Evolutionary conservation across 2,329 filamentous ascomycete species (phyloP).

Genomic region (Scleromitrula shiraiana): DNA sequence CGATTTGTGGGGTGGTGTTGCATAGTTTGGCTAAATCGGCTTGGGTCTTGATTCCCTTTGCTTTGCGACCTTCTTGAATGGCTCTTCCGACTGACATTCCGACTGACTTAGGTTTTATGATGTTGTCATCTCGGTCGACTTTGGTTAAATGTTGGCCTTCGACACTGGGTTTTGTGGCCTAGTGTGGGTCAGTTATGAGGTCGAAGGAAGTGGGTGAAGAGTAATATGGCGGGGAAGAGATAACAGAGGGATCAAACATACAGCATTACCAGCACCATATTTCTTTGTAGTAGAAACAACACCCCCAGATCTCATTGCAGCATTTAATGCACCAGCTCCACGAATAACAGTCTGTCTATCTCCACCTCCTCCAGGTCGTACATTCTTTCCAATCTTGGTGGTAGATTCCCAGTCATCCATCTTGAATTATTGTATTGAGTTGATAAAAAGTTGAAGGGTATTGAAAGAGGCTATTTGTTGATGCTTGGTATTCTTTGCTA

Average conservation of each 20-base stretch:
- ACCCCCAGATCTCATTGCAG: constrained; percentile 72
- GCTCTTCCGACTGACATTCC: constrained; percentile 73
- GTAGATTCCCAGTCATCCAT: constrained; percentile 78
- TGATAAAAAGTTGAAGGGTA: not conserved
- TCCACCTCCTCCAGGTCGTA: constrained; percentile 55
- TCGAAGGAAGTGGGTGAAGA: not conserved
- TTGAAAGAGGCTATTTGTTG: too few species aligned
- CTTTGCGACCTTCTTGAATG: constrained; percentile 71
- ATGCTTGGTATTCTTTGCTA: too few species aligned
- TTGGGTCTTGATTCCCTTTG: constrained; percentile 86
- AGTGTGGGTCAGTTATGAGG: not conserved
- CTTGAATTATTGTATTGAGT: constrained; percentile 17
- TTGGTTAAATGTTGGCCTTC: constrained; percentile 97
- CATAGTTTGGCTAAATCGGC: constrained; percentile 79
- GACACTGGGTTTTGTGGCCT: constrained; percentile 45
- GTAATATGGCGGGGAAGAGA: not conserved
- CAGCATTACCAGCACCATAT: constrained; percentile 65
- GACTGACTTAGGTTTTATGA: constrained; percentile 92
- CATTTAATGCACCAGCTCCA: constrained; percentile 77
- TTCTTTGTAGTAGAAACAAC: constrained; percentile 91
- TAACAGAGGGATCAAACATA: constrained; percentile 40
- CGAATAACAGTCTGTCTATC: constrained; percentile 82
- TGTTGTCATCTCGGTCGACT: constrained; percentile 94
- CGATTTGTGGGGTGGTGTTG: constrained; percentile 73
- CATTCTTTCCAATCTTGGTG: constrained; percentile 91